Conservation (phyloP, 2,329 filamentous ascomycete genomes). For the Ophiostoma ulmi region DNA sequence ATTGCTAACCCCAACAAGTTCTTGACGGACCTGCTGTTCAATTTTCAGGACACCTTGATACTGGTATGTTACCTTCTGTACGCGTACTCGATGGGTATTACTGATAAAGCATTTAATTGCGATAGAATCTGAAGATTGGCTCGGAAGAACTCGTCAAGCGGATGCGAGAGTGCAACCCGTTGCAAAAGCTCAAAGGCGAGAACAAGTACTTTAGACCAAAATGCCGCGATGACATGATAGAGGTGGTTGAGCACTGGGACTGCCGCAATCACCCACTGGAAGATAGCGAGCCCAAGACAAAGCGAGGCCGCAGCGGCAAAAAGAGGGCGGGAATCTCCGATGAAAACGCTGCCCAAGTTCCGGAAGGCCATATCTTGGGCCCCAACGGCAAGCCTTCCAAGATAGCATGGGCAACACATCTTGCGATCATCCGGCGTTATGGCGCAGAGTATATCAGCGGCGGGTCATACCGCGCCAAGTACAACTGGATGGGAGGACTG, state of each 20-base stretch:
- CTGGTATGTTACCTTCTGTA: neutral
- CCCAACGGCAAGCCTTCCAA: neutral
- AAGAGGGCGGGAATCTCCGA: neutral
- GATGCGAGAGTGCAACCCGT: conserved; percentile 19
- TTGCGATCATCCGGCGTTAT: conserved; percentile 19
- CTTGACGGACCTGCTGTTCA: neutral
- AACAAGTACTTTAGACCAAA: neutral
- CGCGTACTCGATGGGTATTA: neutral
- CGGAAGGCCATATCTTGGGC: neutral
- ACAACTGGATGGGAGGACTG: conserved; percentile 23
- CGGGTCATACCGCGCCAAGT: neutral
- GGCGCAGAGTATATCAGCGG: conserved; percentile 19
- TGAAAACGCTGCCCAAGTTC: neutral
- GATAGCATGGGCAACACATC: conserved; percentile 21
- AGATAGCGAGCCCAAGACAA: neutral
- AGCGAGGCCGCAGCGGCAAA: neutral
- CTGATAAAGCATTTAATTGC: neutral
- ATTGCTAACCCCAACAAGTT: neutral
- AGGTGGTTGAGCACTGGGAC: conserved; percentile 10
- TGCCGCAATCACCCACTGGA: neutral
- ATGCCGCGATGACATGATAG: neutral
- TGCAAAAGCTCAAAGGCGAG: neutral
- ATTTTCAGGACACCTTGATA: neutral
- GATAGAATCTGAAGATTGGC: neutral
- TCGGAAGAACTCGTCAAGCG: neutral